Evolutionary conservation across 441 rosid genomes (phyloP).

Genomic region (Biscutella laevigata): DNA sequence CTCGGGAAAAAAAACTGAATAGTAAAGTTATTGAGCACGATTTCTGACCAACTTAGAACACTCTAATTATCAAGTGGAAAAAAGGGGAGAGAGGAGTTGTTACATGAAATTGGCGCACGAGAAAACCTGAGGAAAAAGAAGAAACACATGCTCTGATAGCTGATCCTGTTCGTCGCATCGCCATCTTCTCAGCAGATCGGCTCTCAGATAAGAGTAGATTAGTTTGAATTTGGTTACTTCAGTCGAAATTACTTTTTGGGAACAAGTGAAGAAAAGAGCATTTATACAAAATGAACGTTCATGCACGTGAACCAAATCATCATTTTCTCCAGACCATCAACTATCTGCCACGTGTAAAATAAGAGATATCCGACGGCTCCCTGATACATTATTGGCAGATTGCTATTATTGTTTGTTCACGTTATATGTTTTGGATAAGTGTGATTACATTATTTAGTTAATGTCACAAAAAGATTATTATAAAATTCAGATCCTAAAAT

Average conservation of each 20-base stretch:
- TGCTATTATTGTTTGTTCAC: background rate
- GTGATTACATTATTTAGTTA: background rate
- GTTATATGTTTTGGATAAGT: conserved; percentile 11
- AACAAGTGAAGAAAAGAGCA: background rate
- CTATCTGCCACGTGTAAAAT: conserved; percentile 4
- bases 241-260: background rate
- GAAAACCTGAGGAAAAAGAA: conserved; percentile 25
- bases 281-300: conserved; percentile 5
- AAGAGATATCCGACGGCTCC: conserved; percentile 13
- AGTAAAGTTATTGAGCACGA: background rate
- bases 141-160: conserved; percentile 38
- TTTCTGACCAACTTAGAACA: background rate
- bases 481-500: background rate
- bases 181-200: conserved; percentile 28
- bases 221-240: background rate
- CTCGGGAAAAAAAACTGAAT: background rate
- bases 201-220: background rate
- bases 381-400: background rate
- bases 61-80: background rate
- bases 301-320: conserved; percentile 10
- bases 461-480: background rate
- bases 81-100: conserved; percentile 7
- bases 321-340: background rate
- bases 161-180: conserved; percentile 43
- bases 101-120: conserved; percentile 45